Conservation (phyloP, 164 flowering plant species). For the Cinnamomum micranthum region DNA sequence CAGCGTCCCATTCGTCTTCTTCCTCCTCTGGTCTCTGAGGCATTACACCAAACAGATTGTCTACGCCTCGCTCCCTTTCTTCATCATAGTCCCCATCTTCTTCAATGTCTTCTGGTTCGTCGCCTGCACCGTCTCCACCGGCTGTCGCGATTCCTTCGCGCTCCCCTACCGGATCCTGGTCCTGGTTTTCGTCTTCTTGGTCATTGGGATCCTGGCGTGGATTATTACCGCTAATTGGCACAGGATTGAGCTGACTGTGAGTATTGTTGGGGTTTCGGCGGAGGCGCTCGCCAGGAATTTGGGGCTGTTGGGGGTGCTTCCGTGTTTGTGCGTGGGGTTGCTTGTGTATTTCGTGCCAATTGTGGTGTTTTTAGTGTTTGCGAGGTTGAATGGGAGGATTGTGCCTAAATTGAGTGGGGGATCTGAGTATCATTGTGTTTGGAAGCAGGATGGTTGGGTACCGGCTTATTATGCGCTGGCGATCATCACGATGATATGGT, state of each 20-base stretch:
- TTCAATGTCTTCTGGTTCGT: conserved; percentile 89
- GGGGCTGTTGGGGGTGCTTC: conserved; percentile 66
- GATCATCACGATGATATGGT: conserved; percentile 86
- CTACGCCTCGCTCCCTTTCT: conserved; percentile 32
- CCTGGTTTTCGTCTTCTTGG: conserved; percentile 60
- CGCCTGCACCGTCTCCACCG: conserved; percentile 65
- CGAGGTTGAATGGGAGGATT: conserved; percentile 72
- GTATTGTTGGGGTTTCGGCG: conserved; percentile 63
- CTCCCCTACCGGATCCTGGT: conserved; percentile 63
- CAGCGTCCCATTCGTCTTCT: conserved; percentile 54
- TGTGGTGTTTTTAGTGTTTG: conserved; percentile 78
- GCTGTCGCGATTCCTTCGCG: conserved; percentile 60
- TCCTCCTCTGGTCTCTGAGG: conserved; percentile 58
- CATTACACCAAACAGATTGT: conserved; percentile 84
- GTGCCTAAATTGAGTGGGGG: conserved; percentile 34
- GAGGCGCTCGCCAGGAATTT: conserved; percentile 65
- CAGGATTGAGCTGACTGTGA: conserved; percentile 70
- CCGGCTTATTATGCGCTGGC: conserved; percentile 85
- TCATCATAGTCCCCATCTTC: conserved; percentile 46
- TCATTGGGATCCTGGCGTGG: conserved; percentile 75
- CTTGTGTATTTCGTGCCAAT: conserved; percentile 65
- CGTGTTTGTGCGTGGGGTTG: conserved; percentile 54
- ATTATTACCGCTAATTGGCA: conserved; percentile 78
- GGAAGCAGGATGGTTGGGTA: conserved; percentile 96
- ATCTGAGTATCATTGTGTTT: conserved; percentile 58